Evolutionary conservation across 495 filamentous ascomycete species (phyloP).

Genomic region (Aeminium ludgeri): DNA sequence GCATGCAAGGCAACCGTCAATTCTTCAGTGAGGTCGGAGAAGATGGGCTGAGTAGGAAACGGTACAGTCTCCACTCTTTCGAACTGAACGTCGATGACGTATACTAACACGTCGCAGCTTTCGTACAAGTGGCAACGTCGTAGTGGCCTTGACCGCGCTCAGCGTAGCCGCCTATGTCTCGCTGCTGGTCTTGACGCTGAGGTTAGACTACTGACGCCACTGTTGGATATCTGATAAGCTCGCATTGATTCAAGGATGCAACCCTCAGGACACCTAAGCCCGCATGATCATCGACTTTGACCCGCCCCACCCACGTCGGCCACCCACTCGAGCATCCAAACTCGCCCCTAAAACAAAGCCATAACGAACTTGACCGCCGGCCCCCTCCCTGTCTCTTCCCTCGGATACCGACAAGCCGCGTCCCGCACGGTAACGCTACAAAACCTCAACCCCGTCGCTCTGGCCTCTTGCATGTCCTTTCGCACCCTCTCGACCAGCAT

Average conservation of each 20-base stretch:
- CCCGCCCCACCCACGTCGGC: neutral
- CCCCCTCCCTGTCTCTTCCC: too few relatives aligned
- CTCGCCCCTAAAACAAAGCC: too few relatives aligned
- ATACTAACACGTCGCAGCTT: slow-evolving; percentile 35
- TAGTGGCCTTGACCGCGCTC: slow-evolving; percentile 66
- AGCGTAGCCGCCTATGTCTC: slow-evolving; percentile 68
- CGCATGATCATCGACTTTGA: neutral
- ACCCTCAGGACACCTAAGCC: neutral
- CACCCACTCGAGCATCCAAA: neutral
- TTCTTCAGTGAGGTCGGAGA: slow-evolving; percentile 69
- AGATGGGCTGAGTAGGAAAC: slow-evolving; percentile 46
- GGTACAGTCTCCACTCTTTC: slow-evolving; percentile 2
- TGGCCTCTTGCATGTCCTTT: too few relatives aligned
- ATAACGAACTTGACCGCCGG: too few relatives aligned
- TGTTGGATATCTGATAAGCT: neutral
- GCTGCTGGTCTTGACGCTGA: slow-evolving; percentile 58
- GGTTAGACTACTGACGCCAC: slow-evolving; percentile 25
- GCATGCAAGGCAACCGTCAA: slow-evolving; percentile 79
- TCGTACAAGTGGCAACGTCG: slow-evolving; percentile 62
- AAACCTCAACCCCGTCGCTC: too few relatives aligned
- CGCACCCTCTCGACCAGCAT: too few relatives aligned
- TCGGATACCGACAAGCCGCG: too few relatives aligned
- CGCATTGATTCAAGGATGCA: neutral
- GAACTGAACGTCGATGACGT: neutral
- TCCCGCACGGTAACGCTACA: too few relatives aligned